Percentiles rank a stretch among this genome's conserved stretches.
Conservation (phyloP, 768 basidiomycete genomes). For the Naganishia antarctica region DNA sequence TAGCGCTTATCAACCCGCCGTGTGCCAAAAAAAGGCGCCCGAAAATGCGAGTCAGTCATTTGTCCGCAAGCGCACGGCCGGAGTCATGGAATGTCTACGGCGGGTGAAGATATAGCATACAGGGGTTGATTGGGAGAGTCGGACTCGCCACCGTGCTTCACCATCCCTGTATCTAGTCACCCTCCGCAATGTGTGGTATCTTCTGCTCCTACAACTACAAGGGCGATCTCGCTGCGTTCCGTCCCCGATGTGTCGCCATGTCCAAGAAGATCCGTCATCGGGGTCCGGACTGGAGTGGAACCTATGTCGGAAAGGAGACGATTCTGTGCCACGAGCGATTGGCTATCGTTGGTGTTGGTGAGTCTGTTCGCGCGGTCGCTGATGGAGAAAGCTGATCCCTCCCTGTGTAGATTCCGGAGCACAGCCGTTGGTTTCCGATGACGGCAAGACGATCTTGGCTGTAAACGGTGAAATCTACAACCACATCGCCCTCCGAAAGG, state of each 20-base stretch:
- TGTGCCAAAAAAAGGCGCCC: neutral
- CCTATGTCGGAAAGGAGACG: slow-evolving; percentile 72
- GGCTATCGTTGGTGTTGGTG: slow-evolving; percentile 96
- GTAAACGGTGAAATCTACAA: slow-evolving; percentile 99
- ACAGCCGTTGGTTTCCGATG: slow-evolving; percentile 82
- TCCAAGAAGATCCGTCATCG: slow-evolving; percentile 88
- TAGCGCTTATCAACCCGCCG: slow-evolving; percentile 10
- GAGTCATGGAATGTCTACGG: slow-evolving; percentile 4
- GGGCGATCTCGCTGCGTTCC: slow-evolving; percentile 54
- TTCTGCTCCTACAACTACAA: slow-evolving; percentile 75
- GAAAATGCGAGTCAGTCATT: slow-evolving; percentile 2
- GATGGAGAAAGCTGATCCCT: slow-evolving; percentile 10
- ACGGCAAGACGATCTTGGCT: slow-evolving; percentile 73
- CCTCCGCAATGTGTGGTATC: slow-evolving; percentile 77
- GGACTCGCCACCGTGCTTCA: neutral
- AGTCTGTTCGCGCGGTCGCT: slow-evolving; percentile 27
- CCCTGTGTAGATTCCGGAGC: slow-evolving; percentile 78
- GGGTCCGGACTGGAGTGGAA: slow-evolving; percentile 98
- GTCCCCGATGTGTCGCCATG: slow-evolving; percentile 71
- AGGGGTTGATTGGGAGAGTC: too few species aligned
- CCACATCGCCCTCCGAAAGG: slow-evolving; percentile 72
- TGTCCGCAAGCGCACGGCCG: too few species aligned
- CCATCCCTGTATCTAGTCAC: neutral
- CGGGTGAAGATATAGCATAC: too few species aligned
- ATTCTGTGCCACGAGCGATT: slow-evolving; percentile 92